Evolutionary conservation across 768 basidiomycete genomes (phyloP).

Genomic region (Phanerodontia chrysosporium): DNA sequence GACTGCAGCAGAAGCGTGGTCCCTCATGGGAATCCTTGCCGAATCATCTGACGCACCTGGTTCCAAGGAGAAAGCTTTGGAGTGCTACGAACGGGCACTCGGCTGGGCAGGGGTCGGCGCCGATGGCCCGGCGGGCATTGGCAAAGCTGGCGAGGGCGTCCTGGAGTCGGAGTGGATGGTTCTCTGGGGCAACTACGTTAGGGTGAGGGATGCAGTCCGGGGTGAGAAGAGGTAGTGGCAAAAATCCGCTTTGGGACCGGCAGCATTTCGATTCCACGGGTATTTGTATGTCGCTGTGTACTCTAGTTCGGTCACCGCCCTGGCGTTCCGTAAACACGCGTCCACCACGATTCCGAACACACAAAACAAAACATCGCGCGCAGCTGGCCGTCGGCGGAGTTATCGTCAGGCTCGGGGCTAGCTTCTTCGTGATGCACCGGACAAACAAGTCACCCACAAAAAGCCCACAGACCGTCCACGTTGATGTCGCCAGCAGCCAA

Average conservation of each 20-base stretch:
- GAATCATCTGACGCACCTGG: constrained; percentile 35
- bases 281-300: neutral
- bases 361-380: neutral
- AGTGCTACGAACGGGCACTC: constrained; percentile 67
- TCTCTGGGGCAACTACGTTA: constrained; percentile 57
- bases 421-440: neutral
- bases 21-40: constrained; percentile 62
- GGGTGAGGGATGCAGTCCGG: constrained; percentile 32
- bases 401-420: neutral
- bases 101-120: constrained; percentile 56
- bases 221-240: neutral
- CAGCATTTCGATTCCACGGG: neutral
- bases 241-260: neutral
- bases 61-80: constrained; percentile 40
- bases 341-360: neutral
- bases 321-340: neutral
- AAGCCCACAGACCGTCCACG: neutral
- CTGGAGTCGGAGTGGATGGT: constrained; percentile 58
- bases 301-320: neutral
- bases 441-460: constrained; percentile 2
- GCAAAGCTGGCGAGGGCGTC: constrained; percentile 46
- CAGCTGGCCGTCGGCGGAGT: neutral
- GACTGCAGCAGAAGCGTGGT: constrained; percentile 74
- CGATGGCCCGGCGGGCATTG: constrained; percentile 31
- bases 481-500: constrained; percentile 1